Evolutionary conservation across 73 alveolate genomes (phyloP).

Genomic region (Paramecium biaurelia): DNA sequence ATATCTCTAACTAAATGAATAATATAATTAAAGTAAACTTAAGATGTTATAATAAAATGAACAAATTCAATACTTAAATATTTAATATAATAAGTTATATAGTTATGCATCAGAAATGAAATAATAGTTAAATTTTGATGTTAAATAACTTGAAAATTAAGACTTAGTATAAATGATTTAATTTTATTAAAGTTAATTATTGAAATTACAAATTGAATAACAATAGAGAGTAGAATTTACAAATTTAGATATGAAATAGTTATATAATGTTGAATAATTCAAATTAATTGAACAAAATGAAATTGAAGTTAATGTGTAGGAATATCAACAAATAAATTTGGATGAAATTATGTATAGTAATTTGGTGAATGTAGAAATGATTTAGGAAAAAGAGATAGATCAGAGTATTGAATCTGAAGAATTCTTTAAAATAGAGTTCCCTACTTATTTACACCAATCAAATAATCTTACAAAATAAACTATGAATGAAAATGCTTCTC

Average conservation of each 20-base stretch:
- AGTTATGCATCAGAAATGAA: not conserved
- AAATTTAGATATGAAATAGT: not conserved
- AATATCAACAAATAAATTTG: not conserved
- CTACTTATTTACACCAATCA: not conserved
- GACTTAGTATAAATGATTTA: not conserved
- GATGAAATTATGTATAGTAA: not conserved
- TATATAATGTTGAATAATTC: not conserved
- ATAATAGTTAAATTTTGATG: not conserved
- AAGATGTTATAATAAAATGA: not conserved
- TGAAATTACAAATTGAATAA: not conserved
- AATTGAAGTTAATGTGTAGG: not conserved
- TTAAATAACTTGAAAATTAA: not conserved
- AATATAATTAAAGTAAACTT: not conserved
- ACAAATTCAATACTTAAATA: not conserved
- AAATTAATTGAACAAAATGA: not conserved
- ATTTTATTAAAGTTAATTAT: not conserved
- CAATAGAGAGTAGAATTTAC: not conserved
- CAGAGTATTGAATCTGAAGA: constrained; percentile 2
- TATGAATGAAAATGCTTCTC: not conserved
- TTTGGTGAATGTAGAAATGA: not conserved
- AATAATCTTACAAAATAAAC: not conserved
- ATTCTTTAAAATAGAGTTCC: not conserved
- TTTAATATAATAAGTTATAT: not conserved
- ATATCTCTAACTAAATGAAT: not conserved
- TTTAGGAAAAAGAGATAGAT: not conserved